Percentiles rank a stretch among this genome's conserved stretches.
Evolutionary conservation across 805 yeast genomes (phyloP).

Genomic region (Lipomyces starkeyi): DNA sequence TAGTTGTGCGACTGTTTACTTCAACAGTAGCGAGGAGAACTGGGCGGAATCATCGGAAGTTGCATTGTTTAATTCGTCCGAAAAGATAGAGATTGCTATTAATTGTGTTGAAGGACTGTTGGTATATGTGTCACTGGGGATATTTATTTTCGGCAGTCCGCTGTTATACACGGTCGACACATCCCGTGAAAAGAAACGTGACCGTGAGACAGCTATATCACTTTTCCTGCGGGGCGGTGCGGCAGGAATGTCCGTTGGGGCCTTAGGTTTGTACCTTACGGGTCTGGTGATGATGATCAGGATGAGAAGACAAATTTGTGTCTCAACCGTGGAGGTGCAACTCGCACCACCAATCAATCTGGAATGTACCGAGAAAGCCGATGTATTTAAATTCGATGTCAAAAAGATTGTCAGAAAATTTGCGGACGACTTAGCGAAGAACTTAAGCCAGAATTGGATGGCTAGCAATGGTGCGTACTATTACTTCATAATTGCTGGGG

Average conservation of each 20-base stretch:
- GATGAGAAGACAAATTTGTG: neutral
- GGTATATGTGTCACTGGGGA: neutral
- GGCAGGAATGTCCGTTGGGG: neutral
- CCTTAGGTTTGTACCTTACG: neutral
- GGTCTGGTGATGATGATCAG: neutral
- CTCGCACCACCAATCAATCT: neutral
- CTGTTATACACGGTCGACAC: neutral
- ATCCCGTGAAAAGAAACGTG: neutral
- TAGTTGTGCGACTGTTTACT: neutral
- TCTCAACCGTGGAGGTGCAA: constrained; percentile 5
- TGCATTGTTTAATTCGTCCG: neutral
- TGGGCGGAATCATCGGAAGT: neutral
- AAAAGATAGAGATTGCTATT: neutral
- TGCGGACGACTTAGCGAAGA: neutral
- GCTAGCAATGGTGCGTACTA: neutral
- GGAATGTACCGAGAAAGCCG: too few relatives aligned
- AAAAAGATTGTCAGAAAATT: constrained; percentile 1
- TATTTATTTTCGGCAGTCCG: neutral
- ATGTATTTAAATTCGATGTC: neutral
- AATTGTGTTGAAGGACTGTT: neutral
- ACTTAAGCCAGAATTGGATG: neutral
- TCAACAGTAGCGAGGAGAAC: constrained; percentile 2
- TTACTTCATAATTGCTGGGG: neutral
- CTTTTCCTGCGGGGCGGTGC: neutral
- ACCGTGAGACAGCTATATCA: neutral